A percentile compares a stretch with the other conserved stretches of the same genome.
Evolutionary conservation across 208 protist species (phyloP).

Genomic region (Trypanosoma boissoni): DNA sequence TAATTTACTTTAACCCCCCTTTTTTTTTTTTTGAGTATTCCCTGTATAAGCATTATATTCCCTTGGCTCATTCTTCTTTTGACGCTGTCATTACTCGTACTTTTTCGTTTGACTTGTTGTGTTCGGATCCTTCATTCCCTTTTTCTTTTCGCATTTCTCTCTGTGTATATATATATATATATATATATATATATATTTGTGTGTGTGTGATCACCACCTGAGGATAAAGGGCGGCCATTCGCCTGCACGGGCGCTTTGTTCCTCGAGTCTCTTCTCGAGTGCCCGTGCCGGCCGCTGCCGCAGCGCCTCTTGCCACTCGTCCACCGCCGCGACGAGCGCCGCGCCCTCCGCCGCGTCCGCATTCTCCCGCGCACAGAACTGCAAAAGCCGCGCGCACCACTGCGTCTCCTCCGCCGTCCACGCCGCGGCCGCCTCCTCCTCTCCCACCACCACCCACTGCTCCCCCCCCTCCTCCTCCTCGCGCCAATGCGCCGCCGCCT

Average conservation of each 20-base stretch:
- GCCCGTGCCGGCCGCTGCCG: no score
- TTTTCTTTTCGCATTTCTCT: neutral
- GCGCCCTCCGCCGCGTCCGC: neutral
- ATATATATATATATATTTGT: no score
- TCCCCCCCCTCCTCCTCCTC: neutral
- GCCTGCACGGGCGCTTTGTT: neutral
- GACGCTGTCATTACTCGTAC: no score
- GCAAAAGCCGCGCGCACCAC: neutral
- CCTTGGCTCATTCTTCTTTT: no score
- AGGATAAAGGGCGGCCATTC: neutral
- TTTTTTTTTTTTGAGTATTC: no score
- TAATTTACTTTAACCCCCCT: no score
- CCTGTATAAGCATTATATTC: no score
- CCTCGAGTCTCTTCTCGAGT: neutral
- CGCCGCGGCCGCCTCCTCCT: no score
- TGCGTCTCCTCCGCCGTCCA: neutral
- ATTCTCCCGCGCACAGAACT: neutral
- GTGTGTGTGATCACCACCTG: neutral
- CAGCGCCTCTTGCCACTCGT: neutral
- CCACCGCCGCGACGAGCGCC: neutral
- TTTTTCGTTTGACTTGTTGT: neutral
- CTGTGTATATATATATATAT: neutral
- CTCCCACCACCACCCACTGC: no score
- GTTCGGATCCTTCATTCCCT: neutral
- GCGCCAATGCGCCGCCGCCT: neutral